phyloP scores from a whole-genome alignment of 257 asterid genomes.

The Datura wrightii region DNA sequence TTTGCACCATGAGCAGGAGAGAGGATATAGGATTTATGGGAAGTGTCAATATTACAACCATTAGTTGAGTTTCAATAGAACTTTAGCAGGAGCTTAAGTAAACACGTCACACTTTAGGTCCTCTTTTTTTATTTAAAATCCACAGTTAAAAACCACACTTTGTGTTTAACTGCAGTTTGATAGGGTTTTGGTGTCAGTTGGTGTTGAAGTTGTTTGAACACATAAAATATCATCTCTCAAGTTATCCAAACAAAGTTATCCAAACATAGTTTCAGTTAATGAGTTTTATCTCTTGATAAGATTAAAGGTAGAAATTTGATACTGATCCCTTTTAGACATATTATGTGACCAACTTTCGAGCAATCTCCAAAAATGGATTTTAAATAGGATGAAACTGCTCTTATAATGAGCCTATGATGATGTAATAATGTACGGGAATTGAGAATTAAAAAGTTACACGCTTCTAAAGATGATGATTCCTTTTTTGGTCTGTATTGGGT shows the following conservation, averaged over 20 bases:
- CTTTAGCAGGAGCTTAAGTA: neutral
- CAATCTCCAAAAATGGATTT: neutral
- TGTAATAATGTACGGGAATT: neutral
- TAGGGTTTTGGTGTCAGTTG: slow-evolving; percentile 22
- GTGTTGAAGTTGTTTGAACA: neutral
- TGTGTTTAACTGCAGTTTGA: neutral
- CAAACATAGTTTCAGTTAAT: neutral
- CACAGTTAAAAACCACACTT: neutral
- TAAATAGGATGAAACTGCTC: neutral
- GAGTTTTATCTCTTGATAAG: neutral
- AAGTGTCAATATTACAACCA: neutral
- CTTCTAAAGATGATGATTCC: neutral
- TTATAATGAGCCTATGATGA: neutral
- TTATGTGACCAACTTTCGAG: neutral
- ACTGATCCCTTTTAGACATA: neutral
- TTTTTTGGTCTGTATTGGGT: neutral
- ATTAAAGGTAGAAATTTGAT: neutral
- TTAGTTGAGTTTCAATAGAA: neutral
- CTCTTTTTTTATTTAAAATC: neutral
- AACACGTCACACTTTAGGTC: neutral
- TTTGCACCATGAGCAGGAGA: neutral
- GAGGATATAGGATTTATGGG: neutral
- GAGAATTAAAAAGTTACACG: neutral
- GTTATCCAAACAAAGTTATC: neutral
- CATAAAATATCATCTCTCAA: neutral